phyloP scores from a whole-genome alignment of 768 basidiomycete species.

The Auricularia auricula-judae region DNA sequence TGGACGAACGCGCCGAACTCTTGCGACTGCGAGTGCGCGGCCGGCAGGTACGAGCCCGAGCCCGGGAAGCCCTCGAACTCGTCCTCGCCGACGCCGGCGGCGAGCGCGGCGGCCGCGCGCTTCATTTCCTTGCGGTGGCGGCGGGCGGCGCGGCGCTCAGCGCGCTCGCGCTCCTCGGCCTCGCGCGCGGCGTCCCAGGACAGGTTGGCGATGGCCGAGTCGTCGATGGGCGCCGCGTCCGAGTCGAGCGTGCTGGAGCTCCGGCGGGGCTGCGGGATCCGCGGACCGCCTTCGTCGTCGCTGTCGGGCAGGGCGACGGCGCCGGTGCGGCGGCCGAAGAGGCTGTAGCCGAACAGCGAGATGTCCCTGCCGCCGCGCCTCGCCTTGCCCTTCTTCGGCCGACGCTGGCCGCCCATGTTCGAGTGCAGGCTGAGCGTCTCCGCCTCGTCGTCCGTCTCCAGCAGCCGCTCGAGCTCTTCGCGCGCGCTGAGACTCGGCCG shows the following conservation, averaged over 20 bases:
- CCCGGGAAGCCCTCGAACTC: constrained; percentile 63
- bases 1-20: constrained; percentile 20
- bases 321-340: constrained; percentile 48
- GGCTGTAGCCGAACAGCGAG: constrained; percentile 52
- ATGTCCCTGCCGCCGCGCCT: constrained; percentile 18
- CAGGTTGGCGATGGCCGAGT: constrained; percentile 41
- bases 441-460: constrained; percentile 42
- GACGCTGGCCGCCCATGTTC: constrained; percentile 33
- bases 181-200: constrained; percentile 28
- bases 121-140: constrained; percentile 36
- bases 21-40: neutral
- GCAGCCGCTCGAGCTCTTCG: constrained; percentile 39
- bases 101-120: constrained; percentile 25
- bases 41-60: constrained; percentile 4
- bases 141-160: constrained; percentile 32
- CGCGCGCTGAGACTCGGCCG: constrained; percentile 17
- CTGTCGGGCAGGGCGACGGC: constrained; percentile 47
- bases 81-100: constrained; percentile 19
- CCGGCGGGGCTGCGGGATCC: constrained; percentile 12
- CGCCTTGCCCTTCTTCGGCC: constrained; percentile 24
- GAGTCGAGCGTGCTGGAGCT: constrained; percentile 46
- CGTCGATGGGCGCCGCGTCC: constrained; percentile 56
- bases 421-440: constrained; percentile 60
- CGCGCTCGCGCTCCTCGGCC: constrained; percentile 27
- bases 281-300: constrained; percentile 28